Conservation (phyloP, 345 rosid genomes). For the Trapa bicornis region DNA sequence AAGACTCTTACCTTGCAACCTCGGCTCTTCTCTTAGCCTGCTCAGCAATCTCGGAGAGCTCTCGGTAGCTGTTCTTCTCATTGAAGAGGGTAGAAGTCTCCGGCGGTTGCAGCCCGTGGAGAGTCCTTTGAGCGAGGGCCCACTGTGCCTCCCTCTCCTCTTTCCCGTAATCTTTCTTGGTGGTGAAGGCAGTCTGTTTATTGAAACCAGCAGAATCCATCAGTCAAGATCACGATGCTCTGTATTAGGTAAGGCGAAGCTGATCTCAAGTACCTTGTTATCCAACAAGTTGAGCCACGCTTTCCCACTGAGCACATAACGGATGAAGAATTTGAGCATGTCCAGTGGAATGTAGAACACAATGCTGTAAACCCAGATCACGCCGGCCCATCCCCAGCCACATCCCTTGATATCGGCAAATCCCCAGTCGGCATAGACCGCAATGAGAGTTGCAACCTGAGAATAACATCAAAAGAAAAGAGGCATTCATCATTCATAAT, state of each 20-base stretch:
- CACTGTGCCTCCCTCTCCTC: conserved; percentile 36
- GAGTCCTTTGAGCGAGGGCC: conserved; percentile 30
- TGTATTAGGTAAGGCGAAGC: background rate
- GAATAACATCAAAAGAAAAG: background rate
- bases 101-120: conserved; percentile 27
- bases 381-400: conserved; percentile 47
- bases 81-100: conserved; percentile 16
- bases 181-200: conserved; percentile 28
- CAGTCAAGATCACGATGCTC: background rate
- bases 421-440: conserved; percentile 36
- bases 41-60: conserved; percentile 30
- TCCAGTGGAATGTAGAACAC: conserved; percentile 22
- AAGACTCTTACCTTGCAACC: conserved; percentile 20
- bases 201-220: background rate
- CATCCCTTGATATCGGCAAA: conserved; percentile 32
- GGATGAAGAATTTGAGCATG: conserved; percentile 22
- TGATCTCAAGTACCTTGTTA: conserved; percentile 17
- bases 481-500: no score
- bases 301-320: conserved; percentile 21
- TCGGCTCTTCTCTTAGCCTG: conserved; percentile 30
- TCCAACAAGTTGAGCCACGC: conserved; percentile 24
- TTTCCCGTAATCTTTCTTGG: conserved; percentile 31
- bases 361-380: conserved; percentile 25
- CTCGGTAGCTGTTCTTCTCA: conserved; percentile 24
- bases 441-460: conserved; percentile 39